Conservation (phyloP, 179 eudicot genomes). For the Silene coronaria region DNA sequence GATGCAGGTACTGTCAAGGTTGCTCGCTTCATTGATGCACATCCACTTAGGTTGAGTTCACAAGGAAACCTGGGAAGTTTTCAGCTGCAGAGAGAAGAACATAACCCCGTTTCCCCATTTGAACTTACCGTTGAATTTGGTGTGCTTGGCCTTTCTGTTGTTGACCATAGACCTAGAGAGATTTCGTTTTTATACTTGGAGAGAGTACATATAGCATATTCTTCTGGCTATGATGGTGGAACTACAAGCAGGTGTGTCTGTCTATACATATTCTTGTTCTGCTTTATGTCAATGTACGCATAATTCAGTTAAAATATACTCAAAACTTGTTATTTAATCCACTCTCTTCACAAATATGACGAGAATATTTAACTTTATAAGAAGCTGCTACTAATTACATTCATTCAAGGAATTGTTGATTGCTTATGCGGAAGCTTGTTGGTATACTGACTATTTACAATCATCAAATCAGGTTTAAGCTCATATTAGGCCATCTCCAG, state of each 20-base stretch:
- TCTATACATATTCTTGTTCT: background rate
- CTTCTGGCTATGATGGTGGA: conserved; percentile 85
- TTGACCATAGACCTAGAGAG: conserved; percentile 90
- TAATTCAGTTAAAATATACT: background rate
- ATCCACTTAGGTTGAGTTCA: conserved; percentile 29
- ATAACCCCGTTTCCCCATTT: conserved; percentile 52
- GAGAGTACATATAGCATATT: conserved; percentile 73
- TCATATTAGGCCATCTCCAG: conserved; percentile 75
- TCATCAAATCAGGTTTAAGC: conserved; percentile 66
- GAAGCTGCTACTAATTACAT: background rate
- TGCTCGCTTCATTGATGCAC: conserved; percentile 56
- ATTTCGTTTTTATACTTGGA: conserved; percentile 77
- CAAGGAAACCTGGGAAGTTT: conserved; percentile 42
- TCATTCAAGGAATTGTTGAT: background rate
- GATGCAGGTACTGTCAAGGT: conserved; percentile 59
- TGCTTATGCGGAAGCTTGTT: conserved; percentile 9
- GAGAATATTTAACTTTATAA: background rate
- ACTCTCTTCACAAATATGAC: background rate
- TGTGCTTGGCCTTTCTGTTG: conserved; percentile 72
- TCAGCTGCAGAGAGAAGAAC: conserved; percentile 43
- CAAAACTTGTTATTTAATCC: background rate
- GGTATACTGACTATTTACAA: conserved; percentile 9
- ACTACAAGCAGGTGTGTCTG: conserved; percentile 68
- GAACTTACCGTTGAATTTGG: conserved; percentile 85
- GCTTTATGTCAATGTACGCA: background rate